Base-by-base conservation (phyloP, 768 basidiomycete genomes). In the Pleurotus pulmonarius region DNA sequence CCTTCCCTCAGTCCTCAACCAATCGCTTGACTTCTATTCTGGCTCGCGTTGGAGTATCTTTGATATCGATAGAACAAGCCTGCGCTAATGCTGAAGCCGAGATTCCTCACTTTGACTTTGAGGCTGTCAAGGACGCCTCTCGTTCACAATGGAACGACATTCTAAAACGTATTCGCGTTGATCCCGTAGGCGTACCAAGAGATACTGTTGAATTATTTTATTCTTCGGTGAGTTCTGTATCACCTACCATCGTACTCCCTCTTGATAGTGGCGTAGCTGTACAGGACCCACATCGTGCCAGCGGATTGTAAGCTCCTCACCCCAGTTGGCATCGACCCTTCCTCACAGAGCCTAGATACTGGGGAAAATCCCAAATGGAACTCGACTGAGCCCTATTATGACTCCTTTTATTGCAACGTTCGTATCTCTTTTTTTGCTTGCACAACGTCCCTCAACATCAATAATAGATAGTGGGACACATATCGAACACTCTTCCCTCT, bases 361-460 rank as follows among this genome's bases (percentile, higher is more conserved):
- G 83, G 80, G 18, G 85, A 87, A 66, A 86, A 86, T 58, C 81
- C 83, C 0, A 75, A 73, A 46, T 86, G 84, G 85, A 75, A 78
- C 47, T 86, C 85, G 0, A 74, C 74, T 0, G 85, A 86, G 59
- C 85, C 85, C 0, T 87, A 87, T 58, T 86, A 76, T 56, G 85
- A 87, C 65, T 84, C 84, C 0, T 75, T 85, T 48, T 86, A 87
- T 59, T 87, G 85, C 68, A 86, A 87, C 56, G 85, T 83, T 57
- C 16, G 78, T 61, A 12, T 11, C 39, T 12, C 48, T 26, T 25
- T 8, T 2, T 49, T 41, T 12, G n/a, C 2, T 5, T 12, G 12
- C 15, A 38, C 4, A 6, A 22, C 47, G 55, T 3, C 24, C 38
- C 40, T 9, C 49, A 5, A 43, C 9, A 39, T 54, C 22, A 4